These are phyloP conservation scores for Gamsiella multidivaricata DNA, from an alignment of 192 early-diverging fungal genomes.

Conservation along the genomic window DNA sequence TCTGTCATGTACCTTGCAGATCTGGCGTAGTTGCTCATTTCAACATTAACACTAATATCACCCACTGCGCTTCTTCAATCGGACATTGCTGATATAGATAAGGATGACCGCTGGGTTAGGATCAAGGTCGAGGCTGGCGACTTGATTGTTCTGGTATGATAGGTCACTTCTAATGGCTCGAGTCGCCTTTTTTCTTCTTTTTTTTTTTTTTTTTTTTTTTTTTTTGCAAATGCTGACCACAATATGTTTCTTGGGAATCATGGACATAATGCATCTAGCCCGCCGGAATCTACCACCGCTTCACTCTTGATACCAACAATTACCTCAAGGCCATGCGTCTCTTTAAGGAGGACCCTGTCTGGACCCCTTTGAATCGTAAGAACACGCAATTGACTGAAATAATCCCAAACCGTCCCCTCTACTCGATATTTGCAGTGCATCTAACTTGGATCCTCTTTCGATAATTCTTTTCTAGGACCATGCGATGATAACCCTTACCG, in stretches of 20 bases:
- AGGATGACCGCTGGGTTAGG: conserved; percentile 85
- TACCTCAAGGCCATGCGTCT: conserved; percentile 89
- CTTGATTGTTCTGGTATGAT: conserved; percentile 82
- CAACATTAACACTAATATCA: too few species aligned
- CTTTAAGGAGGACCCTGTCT: conserved; percentile 85
- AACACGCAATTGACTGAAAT: too few species aligned
- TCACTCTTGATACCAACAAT: conserved; percentile 89
- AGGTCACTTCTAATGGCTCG: background rate
- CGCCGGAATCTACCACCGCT: conserved; percentile 96
- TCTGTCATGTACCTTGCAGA: too few species aligned
- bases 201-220: background rate
- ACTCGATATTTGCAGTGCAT: too few species aligned
- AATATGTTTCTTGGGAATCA: background rate
- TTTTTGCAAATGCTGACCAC: background rate
- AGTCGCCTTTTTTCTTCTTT: background rate
- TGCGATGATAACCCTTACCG: conserved; percentile 71
- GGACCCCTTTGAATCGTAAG: conserved; percentile 83
- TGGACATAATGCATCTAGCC: conserved; percentile 66
- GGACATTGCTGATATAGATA: too few species aligned
- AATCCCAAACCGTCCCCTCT: background rate
- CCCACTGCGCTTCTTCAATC: too few species aligned
- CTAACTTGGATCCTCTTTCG: too few species aligned
- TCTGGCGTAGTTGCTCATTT: too few species aligned
- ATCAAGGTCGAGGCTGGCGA: conserved; percentile 80
- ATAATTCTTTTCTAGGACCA: too few species aligned